These are phyloP conservation scores for Globisporangium megalacanthum DNA, from an alignment of 352 stramenopile species.

Conservation along the genomic window DNA sequence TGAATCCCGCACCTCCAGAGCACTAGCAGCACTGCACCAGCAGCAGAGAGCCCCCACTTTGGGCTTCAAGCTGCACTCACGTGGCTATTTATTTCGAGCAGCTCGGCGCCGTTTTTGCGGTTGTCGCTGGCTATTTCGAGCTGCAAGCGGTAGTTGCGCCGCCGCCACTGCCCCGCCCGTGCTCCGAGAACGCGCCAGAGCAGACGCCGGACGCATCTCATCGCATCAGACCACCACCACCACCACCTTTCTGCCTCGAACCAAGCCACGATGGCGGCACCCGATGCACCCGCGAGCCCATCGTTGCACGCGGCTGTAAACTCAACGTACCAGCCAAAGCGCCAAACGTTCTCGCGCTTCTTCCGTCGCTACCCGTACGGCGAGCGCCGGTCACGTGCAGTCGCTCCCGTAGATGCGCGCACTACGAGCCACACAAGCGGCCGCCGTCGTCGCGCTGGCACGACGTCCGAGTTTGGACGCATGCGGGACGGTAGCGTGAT, in stretches of 20 bases:
- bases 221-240: not conserved
- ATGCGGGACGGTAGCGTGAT: constrained; percentile 25
- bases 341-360: constrained; percentile 52
- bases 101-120: no score
- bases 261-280: not conserved
- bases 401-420: constrained; percentile 43
- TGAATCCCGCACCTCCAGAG: no score
- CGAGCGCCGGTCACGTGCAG: constrained; percentile 50
- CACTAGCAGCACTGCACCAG: no score
- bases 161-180: no score
- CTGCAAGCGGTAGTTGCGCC: no score
- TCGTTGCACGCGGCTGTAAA: constrained; percentile 17
- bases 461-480: constrained; percentile 29
- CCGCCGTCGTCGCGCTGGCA: constrained; percentile 21
- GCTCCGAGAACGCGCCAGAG: no score
- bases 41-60: no score
- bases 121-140: no score
- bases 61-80: no score
- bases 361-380: constrained; percentile 55
- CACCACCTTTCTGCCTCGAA: not conserved
- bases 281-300: constrained; percentile 9
- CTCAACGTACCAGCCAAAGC: constrained; percentile 47
- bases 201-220: no score
- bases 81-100: no score
- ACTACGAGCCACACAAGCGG: not conserved